Evolutionary conservation across 2,329 filamentous ascomycete species (phyloP), one percentile per base, ranked within the genome.

Genomic region (Tolypocladium paradoxum): DNA sequence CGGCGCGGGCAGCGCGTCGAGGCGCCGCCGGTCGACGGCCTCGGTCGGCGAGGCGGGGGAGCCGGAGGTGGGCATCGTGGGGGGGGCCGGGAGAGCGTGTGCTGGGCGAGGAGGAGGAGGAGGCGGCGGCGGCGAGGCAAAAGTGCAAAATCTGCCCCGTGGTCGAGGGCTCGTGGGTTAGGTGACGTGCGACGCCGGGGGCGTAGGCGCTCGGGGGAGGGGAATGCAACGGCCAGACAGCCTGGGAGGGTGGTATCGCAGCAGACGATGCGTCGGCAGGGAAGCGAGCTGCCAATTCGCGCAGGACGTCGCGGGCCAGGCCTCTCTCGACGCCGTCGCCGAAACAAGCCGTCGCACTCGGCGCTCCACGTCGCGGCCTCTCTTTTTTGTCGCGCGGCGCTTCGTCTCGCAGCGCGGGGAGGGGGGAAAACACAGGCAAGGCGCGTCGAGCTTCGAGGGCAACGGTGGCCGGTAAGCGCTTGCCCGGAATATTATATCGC

Each of bases 1-100:
- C 51, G 69, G 62, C 29, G 62, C 57, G 38, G 59, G 54, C 36
- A 57, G 51, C n/a, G 46, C 49, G 20, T 57, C 57, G 48, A 57
- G 50, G 6, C 54, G 48, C 48, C 54, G 48, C 48, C 58, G 54
- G 58, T 61, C 54, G 60, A 55, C 58, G 18, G 58, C 59, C 57
- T 61, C 60, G 58, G 57, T 54, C 9, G 62, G 47, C 43, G 56
- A 47, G 46, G 49, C 29, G 20, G 55, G n/a, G 54, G 53, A 48
- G 55, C 31, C 33, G 49, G 48, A 43, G 50, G 53, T 38, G 50
- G 54, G 37, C 52, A 49, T 55, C 43, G 40, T 50, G 52, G 36
- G 33, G n/a, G 52, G 36, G 33, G n/a, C 1, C 4, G 35, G 20
- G 35, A 31, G 12, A 6, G 6, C n/a, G n/a, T 34, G 34, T 36